Base-by-base conservation (phyloP, 352 stramenopile species). In the Pythium vanterpoolii region DNA sequence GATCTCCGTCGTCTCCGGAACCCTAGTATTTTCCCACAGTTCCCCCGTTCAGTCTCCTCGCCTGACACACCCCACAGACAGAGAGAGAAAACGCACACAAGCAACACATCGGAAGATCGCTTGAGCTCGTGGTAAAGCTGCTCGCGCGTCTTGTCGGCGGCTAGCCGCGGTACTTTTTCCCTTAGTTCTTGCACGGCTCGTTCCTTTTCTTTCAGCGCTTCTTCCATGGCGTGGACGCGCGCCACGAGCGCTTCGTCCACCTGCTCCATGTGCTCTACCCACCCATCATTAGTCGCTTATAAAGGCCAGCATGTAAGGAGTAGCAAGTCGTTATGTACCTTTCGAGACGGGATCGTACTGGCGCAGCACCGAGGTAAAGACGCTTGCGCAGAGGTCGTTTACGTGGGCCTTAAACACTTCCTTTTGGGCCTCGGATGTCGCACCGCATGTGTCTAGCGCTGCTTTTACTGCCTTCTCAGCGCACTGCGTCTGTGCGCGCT, bases 361-460 rank as follows among this genome's bases (percentile, higher is more conserved):
- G 44, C 80, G 69, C 55, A 89, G 48, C 14, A 80, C 76, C 1
- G 74, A 70, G 3, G 77, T 76, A 55, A 92, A 92, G 2, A 92
- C 66, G 36, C 79, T 89, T 40, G 82, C 82, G 53, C 82, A 92
- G 40, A 90, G 58, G 30, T 90, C 82, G 31, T 72, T 87, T 53
- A 90, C 79, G 50, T 92, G 82, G 14, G 82, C 82, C 33, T 73
- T 78, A 51, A 90, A 90, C 27, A 92, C 83, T 56, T 87, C 79
- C 58, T 83, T 70, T 68, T 90, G 79, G 26, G 82, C 77, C 0
- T 55, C 56, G 5, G 82, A 92, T 45, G 72, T 73, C 18, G 62
- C 64, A 13, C 69, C 72, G 53, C 77, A 86, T 55, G 86, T 76
- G 5, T 62, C 64, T 30, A 89, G 56, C 58, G 76, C 75, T 18